These are phyloP conservation scores for Glycine latifolia DNA, from an alignment of 306 rosid genomes.

Conservation along the genomic window DNA sequence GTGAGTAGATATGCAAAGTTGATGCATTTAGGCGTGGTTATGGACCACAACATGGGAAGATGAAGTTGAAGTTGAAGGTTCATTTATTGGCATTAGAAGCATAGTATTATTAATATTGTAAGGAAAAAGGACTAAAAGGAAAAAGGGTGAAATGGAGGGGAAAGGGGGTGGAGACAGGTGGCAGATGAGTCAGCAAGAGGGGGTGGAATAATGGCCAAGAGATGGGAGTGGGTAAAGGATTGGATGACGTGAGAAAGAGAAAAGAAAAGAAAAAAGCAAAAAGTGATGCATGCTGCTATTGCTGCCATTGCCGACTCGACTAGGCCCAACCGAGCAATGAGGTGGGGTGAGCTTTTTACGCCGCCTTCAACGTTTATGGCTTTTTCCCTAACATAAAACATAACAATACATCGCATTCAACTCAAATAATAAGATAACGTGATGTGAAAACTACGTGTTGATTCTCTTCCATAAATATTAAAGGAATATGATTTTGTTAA, in stretches of 20 bases:
- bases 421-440: too few relatives aligned
- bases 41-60: not conserved
- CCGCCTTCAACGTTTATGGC: conserved; percentile 31
- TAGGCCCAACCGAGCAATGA: not conserved
- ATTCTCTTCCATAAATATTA: too few relatives aligned
- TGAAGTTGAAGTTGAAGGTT: not conserved
- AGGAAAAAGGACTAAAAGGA: not conserved
- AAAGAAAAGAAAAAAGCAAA: not conserved
- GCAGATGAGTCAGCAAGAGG: conserved; percentile 51
- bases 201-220: too few relatives aligned
- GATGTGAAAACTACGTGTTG: too few relatives aligned
- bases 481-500: too few relatives aligned
- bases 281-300: not conserved
- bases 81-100: too few relatives aligned
- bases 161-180: conserved; percentile 61
- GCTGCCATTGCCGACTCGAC: not conserved
- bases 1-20: not conserved
- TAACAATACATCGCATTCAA: too few relatives aligned
- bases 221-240: conserved; percentile 11
- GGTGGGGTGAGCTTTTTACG: conserved; percentile 1
- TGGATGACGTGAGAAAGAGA: conserved; percentile 27
- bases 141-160: too few relatives aligned
- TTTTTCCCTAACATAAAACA: not conserved
- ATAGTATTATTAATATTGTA: too few relatives aligned
- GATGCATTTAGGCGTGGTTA: not conserved